Evolutionary conservation across 176 grass and related monocot genomes (phyloP).

Genomic region (Oryza australiensis): DNA sequence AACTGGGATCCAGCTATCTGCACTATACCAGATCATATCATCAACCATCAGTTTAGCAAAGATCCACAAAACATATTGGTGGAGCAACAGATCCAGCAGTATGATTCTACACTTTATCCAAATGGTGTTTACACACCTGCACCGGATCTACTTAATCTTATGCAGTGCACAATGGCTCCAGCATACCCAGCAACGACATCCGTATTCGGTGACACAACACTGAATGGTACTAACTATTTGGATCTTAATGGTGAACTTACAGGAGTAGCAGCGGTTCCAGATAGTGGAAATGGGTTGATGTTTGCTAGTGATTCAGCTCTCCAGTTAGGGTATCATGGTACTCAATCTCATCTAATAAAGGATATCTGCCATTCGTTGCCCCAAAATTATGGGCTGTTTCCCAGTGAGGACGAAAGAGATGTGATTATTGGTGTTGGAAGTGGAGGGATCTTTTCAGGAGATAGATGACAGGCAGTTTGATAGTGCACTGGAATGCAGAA

Average conservation of each 20-base stretch:
- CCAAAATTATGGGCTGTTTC: constrained; percentile 64
- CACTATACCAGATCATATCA: constrained; percentile 46
- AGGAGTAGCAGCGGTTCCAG: constrained; percentile 44
- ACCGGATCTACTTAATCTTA: constrained; percentile 70
- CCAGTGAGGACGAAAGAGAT: constrained; percentile 64
- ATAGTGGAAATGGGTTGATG: constrained; percentile 50
- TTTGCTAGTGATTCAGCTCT: constrained; percentile 44
- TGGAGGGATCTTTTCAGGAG: constrained; percentile 60
- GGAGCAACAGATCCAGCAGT: constrained; percentile 48
- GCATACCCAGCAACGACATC: constrained; percentile 32
- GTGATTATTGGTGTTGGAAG: constrained; percentile 51
- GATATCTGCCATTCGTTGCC: constrained; percentile 65
- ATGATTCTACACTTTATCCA: constrained; percentile 39
- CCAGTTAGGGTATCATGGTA: constrained; percentile 43
- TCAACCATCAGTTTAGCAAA: constrained; percentile 43
- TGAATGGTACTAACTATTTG: constrained; percentile 47
- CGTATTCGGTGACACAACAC: constrained; percentile 25
- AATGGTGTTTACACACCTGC: constrained; percentile 46
- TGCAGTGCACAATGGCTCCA: constrained; percentile 43
- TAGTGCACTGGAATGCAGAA: constrained; percentile 47
- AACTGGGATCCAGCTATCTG: constrained; percentile 56
- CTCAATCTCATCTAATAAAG: constrained; percentile 58
- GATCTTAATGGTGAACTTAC: constrained; percentile 57
- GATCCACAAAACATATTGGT: constrained; percentile 43
- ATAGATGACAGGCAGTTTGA: constrained; percentile 58